Evolutionary conservation across 495 filamentous ascomycete genomes (phyloP), one percentile per base, ranked within the genome.

Genomic region (Annulohypoxylon stygium): DNA sequence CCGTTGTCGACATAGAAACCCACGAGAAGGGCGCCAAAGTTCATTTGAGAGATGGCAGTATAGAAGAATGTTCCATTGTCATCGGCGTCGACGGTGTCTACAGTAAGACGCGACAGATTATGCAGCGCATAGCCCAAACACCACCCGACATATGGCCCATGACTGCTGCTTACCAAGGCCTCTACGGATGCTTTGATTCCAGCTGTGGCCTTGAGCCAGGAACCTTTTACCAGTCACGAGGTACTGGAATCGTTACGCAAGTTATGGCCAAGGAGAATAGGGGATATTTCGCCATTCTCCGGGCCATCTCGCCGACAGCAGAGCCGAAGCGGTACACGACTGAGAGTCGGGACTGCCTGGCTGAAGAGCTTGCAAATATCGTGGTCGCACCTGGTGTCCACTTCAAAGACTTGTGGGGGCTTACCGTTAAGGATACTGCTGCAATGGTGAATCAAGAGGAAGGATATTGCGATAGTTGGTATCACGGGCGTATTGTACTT

Each of bases 401-500:
- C 47, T 50, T 50, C 23, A 6, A 50, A 11, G 47, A 50, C 11
- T 10, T 50, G 8, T 50, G 47, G 47, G 47, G 23, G 47, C 47
- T 50, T 50, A 25, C 47, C 18, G 47, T 2, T 50, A 25, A 50
- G 18, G 47, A 25, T 16, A 50, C 18, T 7, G 47, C 47, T 25
- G 47, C 18, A 11, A 50, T 50, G 47, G 47, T 50, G 47, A 50
- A 50, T 25, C 47, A 50, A 11, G 47, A 50, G 47, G 47, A 50
- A 50, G 47, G 47, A 25, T 50, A 50, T 8, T 50, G 47, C 47
- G 47, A 50, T 23, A 50, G 23, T 16, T 50, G 47, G 47, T 25
- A 50, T 50, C 47, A 50, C 47, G 23, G 6, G 45, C 45, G 45
- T 4, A 9, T 48, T 48, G 45, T 10, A 16, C 45, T 48, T 48